Base-by-base conservation (phyloP, 2,329 filamentous ascomycete species). In the Calonectria fujianensis region DNA sequence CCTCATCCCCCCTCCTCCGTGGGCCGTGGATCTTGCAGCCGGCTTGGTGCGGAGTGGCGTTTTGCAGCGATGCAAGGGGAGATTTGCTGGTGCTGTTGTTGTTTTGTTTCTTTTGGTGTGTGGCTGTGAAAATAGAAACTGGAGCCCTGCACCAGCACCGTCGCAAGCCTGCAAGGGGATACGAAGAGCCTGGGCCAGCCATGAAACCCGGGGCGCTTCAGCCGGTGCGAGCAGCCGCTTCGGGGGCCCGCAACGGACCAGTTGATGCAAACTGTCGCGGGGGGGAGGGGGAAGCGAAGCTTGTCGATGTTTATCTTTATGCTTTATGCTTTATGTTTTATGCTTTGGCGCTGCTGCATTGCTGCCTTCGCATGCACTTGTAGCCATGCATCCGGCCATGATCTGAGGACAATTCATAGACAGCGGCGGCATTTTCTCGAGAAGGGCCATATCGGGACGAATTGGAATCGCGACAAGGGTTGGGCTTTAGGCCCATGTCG, bases 161-260 rank as follows among this genome's bases (percentile, higher is more conserved):
- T 29, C 57, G 57, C 57, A 39, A 41, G 50, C 50, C 66, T 35
- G 41, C 63, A 67, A 73, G 54, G 50, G 66, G 75, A 75, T 73
- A 76, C 73, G 73, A 77, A 39, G 57, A 18, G 37, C 39, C 57
- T 39, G 35, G 57, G 24, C 59, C 24, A 79, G 63, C 73, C 70
- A 70, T 80, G 78, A 79, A 79, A 79, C 77, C 65, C 10, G 70
- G 71, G 74, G 78, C 71, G 77, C 76, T 69, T 73, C 75, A 75
- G 76, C 72, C 73, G 67, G 66, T 57, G 71, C 66, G 57, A 45
- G 71, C 50, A 73, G 50, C 71, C 71, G 71, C 70, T 63, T 13
- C 20, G 32, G 32, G 32, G 57, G 20, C n/a, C 29, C 57, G 51
- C 70, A 50, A 32, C 64, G 32, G 52, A 39, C 37, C 35, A 51